Conservation (phyloP, 176 grass and related monocot species). For the Cymbopogon citratus region DNA sequence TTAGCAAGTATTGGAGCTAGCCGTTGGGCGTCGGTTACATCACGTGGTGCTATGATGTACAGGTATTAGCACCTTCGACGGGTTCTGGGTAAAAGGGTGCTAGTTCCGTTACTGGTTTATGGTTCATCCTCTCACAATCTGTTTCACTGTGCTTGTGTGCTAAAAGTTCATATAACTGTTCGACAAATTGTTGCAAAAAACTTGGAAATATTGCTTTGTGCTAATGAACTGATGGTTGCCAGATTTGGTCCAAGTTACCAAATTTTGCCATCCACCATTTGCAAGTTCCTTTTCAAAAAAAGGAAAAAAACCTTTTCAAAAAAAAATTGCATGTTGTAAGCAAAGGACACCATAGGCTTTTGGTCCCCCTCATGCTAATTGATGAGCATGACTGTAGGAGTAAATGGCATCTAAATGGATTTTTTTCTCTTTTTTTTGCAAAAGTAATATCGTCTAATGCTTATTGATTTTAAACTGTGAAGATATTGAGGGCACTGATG, state of each 20-base stretch:
- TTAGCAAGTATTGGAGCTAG: background rate
- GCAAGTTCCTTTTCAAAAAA: no score
- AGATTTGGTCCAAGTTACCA: background rate
- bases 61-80: background rate
- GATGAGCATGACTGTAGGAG: background rate
- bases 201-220: background rate
- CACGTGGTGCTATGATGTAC: background rate
- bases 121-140: background rate
- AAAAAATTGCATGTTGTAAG: no score
- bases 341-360: background rate
- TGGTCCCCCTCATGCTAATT: background rate
- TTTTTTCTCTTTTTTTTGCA: no score
- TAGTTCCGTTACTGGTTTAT: background rate
- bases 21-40: background rate
- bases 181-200: background rate
- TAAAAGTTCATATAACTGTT: background rate
- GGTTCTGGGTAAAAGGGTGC: background rate
- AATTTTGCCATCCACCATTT: background rate
- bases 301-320: no score
- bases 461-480: conserved; percentile 5
- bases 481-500: background rate
- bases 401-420: background rate
- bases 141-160: background rate
- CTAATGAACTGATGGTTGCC: background rate
- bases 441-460: background rate